Percentiles rank a stretch among this genome's conserved stretches.
Evolutionary conservation across 2,329 filamentous ascomycete species (phyloP).

Genomic region (Albophoma yamanashiensis): DNA sequence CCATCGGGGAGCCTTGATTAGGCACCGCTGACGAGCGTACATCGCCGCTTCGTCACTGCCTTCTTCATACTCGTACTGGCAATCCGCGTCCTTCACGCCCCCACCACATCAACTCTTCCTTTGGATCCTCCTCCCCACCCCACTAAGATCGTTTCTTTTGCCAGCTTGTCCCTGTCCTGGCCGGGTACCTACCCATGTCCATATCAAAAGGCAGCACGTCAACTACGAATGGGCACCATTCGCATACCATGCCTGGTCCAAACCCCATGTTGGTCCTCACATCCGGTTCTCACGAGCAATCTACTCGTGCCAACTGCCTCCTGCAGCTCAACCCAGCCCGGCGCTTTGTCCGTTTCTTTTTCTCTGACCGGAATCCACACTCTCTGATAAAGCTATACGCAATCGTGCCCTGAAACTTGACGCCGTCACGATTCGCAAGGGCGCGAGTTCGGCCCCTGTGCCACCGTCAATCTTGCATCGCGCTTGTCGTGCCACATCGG

Average conservation of each 20-base stretch:
- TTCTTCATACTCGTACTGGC: background rate
- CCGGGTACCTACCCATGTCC: background rate
- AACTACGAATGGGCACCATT: background rate
- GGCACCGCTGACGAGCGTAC: background rate
- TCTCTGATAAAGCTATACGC: background rate
- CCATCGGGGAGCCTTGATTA: background rate
- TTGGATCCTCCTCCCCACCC: background rate
- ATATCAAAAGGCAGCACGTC: background rate
- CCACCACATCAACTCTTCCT: background rate
- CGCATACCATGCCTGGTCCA: background rate
- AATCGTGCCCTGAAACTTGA: background rate
- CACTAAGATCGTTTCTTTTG: background rate
- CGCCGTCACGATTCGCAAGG: background rate
- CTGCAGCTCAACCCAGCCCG: background rate
- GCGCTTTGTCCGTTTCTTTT: conserved; percentile 2
- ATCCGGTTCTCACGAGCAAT: background rate
- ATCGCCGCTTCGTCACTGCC: background rate
- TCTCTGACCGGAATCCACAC: conserved; percentile 1
- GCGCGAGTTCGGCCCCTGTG: background rate
- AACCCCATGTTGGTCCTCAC: background rate
- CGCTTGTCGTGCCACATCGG: background rate
- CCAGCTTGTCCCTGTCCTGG: background rate
- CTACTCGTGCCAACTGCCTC: background rate
- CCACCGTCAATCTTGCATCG: background rate
- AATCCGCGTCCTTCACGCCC: background rate